Base-by-base conservation (phyloP, 1,139 yeast genomes). In the Pichia sp. region DNA sequence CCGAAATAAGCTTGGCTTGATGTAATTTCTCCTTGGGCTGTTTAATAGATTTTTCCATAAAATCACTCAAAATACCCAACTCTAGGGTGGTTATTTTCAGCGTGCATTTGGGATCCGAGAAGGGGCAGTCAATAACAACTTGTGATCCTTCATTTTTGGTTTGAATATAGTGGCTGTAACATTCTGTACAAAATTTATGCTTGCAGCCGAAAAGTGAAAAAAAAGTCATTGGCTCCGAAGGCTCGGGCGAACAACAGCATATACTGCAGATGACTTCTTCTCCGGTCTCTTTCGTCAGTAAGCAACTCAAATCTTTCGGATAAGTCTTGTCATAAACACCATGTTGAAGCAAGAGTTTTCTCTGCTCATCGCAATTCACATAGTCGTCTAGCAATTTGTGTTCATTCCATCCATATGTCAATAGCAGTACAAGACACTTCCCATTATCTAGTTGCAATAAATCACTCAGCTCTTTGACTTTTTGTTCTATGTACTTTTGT, bases 371-470 rank as follows among this genome's bases (percentile, higher is more conserved):
- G 50, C 80, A 85, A 13, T 59, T 57, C 64, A 86, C 82, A 70
- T 79, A 88, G 47, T 77, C 78, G 58, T 89, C 92, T 53, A 88
- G 74, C 45, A 89, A 76, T 52, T 79, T 79, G 56, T 88, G 95
- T 47, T 80, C 79, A 66, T 85, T 89, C 96, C 96, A 90, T 50
- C 79, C 77, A 67, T 75, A 85, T 54, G 74, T 69, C 52, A 85
- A 82, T 45, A 89, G 73, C 66, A 90, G 70, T 2, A 82, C 43
- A 3, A 62, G 50, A 52, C 70, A 64, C 5, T 63, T 65, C 42
- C 68, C 70, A 15, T 45, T 48, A 7, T 67, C 69, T 3, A 68
- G 49, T 41, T 63, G 63, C n/a, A 69, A 54, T 31, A 65, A 57
- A 0, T 50, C 16, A 47, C 65, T 53, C 29, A 69, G 47, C 34